Evolutionary conservation across 2,329 filamentous ascomycete genomes (phyloP).

Genomic region (Teratosphaeria epicoccoides): DNA sequence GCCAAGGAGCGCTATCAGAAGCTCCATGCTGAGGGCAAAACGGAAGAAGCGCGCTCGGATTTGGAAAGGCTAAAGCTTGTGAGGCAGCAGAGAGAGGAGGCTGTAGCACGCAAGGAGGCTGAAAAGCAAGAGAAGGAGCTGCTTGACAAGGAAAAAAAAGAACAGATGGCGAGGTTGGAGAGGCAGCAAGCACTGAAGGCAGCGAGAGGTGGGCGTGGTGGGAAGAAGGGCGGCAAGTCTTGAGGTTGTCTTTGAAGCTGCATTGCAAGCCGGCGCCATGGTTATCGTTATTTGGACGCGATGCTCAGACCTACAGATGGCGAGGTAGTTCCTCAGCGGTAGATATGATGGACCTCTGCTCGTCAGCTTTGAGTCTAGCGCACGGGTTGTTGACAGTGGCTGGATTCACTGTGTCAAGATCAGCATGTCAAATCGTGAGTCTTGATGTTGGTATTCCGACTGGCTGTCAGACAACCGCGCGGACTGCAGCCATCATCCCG

Average conservation of each 20-base stretch:
- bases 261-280: background rate
- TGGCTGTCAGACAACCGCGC: too few relatives aligned
- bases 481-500: background rate
- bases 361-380: too few relatives aligned
- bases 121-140: conserved; percentile 42
- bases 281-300: conserved; percentile 1
- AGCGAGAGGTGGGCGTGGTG: conserved; percentile 31
- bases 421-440: too few relatives aligned
- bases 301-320: conserved; percentile 6
- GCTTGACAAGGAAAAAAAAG: conserved; percentile 47
- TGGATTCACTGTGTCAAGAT: too few relatives aligned
- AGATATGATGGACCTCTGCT: too few relatives aligned
- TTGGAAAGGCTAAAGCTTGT: conserved; percentile 73
- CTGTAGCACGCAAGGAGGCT: conserved; percentile 70
- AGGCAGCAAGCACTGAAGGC: conserved; percentile 34
- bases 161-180: conserved; percentile 37
- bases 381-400: too few relatives aligned
- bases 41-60: conserved; percentile 86
- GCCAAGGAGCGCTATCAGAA: conserved; percentile 87
- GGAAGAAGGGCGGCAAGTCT: conserved; percentile 34
- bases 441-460: too few relatives aligned
- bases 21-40: conserved; percentile 88
- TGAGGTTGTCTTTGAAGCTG: conserved; percentile 7
- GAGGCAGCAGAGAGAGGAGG: conserved; percentile 73
- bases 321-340: conserved; percentile 1